A percentile compares a stretch with the other conserved stretches of the same genome.
Evolutionary conservation across 2,329 filamentous ascomycete genomes (phyloP).

Genomic region (Beauveria sp.): DNA sequence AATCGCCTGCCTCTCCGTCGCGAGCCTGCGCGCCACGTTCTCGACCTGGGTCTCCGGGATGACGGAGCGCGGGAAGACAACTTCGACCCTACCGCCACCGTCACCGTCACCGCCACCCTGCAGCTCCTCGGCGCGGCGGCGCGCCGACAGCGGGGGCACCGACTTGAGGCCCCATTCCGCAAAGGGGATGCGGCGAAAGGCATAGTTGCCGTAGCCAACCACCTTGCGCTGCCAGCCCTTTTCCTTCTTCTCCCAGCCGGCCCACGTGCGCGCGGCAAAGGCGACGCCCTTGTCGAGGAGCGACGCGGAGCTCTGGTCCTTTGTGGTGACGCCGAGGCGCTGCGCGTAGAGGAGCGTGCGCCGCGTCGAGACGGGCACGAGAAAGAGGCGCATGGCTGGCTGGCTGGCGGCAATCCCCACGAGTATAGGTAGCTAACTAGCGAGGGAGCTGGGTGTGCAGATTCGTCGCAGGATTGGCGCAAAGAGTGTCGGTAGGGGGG

Average conservation of each 20-base stretch:
- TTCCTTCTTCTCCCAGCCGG: conserved; percentile 77
- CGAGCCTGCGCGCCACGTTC: conserved; percentile 59
- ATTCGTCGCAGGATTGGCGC: too few relatives aligned
- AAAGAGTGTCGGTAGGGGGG: too few relatives aligned
- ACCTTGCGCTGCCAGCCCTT: conserved; percentile 82
- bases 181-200: conserved; percentile 81
- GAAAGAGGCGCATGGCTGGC: conserved; percentile 75
- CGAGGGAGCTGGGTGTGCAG: background rate
- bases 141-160: conserved; percentile 73
- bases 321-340: conserved; percentile 51
- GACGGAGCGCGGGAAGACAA: conserved; percentile 68
- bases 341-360: conserved; percentile 91
- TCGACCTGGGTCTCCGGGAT: conserved; percentile 58
- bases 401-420: background rate
- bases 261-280: conserved; percentile 72
- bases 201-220: conserved; percentile 77
- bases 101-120: conserved; percentile 31
- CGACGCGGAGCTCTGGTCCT: conserved; percentile 38
- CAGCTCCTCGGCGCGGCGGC: conserved; percentile 56
- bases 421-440: too few relatives aligned
- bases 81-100: conserved; percentile 51
- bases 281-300: conserved; percentile 61
- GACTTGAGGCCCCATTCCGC: conserved; percentile 98
- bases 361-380: conserved; percentile 86
- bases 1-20: conserved; percentile 70